Conservation (phyloP, 345 rosid genomes). For the Gossypium rotundifolium region DNA sequence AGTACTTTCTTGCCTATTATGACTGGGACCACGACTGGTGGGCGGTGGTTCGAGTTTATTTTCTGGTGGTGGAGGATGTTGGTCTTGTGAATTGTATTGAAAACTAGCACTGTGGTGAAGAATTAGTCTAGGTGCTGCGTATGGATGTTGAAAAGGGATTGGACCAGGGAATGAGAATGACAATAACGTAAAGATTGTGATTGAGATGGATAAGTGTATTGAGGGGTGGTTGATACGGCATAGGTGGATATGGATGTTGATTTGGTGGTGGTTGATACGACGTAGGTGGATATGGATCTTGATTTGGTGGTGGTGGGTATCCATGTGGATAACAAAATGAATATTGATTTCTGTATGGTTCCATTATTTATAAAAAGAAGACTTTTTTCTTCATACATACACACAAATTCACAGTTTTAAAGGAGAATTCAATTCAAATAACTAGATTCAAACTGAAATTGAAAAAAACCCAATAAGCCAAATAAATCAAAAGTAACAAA, state of each 20-base stretch:
- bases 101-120: conserved; percentile 43
- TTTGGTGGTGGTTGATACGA: conserved; percentile 49
- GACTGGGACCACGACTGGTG: conserved; percentile 17
- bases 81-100: conserved; percentile 26
- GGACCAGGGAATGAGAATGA: conserved; percentile 19
- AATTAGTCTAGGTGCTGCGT: conserved; percentile 22
- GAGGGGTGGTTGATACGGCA: conserved; percentile 20
- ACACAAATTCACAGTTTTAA: neutral
- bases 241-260: conserved; percentile 40
- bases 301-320: neutral
- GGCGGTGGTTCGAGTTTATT: conserved; percentile 17
- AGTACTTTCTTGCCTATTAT: conserved; percentile 44
- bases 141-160: conserved; percentile 41
- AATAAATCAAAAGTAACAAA: neutral
- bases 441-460: neutral
- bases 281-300: conserved; percentile 32
- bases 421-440: neutral
- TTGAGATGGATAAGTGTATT: conserved; percentile 36
- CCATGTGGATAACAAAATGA: no score
- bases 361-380: neutral
- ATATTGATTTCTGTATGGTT: no score
- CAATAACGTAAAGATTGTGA: conserved; percentile 35
- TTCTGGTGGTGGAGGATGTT: neutral
- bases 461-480: neutral
- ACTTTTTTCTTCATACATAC: neutral